Percentiles rank a stretch among this genome's conserved stretches.
phyloP scores from a whole-genome alignment of 352 stramenopile species.

The Phytophthora foliorum region DNA sequence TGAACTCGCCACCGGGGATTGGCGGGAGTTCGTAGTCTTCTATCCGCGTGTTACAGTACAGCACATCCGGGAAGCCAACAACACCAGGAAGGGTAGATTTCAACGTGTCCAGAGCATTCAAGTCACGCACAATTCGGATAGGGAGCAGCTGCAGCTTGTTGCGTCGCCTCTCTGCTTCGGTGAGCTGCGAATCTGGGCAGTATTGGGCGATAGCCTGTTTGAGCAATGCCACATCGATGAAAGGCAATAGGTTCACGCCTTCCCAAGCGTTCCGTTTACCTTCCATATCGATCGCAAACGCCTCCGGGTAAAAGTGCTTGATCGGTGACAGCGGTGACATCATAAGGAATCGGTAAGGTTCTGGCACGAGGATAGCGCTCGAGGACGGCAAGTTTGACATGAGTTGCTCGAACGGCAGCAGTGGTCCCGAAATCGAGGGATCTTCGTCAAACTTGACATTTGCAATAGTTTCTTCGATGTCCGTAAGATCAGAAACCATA shows the following conservation, averaged over 20 bases:
- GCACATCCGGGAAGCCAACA: conserved; percentile 70
- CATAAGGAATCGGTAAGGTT: conserved; percentile 97
- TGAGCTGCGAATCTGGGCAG: conserved; percentile 93
- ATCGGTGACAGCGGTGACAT: conserved; percentile 95
- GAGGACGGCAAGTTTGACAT: conserved; percentile 97
- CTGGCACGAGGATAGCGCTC: conserved; percentile 96
- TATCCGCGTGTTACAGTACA: conserved; percentile 72
- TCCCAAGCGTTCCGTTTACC: conserved; percentile 98
- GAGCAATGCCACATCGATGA: conserved; percentile 96
- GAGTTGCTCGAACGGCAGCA: conserved; percentile 98
- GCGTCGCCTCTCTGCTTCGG: conserved; percentile 88
- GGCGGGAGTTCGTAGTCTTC: conserved; percentile 61
- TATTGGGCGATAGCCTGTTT: conserved; percentile 93
- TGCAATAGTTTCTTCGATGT: conserved; percentile 78
- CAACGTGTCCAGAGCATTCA: conserved; percentile 70
- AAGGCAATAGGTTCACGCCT: conserved; percentile 98
- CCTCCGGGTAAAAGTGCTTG: conserved; percentile 95
- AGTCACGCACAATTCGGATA: conserved; percentile 91
- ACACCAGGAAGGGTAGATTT: conserved; percentile 72
- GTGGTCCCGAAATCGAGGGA: conserved; percentile 69
- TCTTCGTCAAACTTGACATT: conserved; percentile 91
- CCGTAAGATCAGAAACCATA: conserved; percentile 98
- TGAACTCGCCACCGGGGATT: conserved; percentile 71
- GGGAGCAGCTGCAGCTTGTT: conserved; percentile 86
- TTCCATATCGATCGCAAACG: conserved; percentile 89